Evolutionary conservation across 2,329 filamentous ascomycete genomes (phyloP).

Genomic region (Apiospora malaysiana): DNA sequence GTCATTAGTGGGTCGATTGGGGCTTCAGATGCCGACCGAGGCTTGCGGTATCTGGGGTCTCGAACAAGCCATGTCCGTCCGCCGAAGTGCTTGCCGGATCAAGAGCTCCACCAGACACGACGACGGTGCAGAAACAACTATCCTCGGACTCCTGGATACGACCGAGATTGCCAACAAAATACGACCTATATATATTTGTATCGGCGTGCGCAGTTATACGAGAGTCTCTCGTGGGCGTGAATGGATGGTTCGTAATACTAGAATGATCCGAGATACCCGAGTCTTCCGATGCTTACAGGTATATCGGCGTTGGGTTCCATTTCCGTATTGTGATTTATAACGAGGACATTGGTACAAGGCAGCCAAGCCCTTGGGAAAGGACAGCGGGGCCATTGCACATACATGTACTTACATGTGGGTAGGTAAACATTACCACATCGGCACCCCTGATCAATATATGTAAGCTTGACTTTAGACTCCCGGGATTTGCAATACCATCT

Average conservation of each 20-base stretch:
- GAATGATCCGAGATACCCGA: not conserved
- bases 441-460: not conserved
- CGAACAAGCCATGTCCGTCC: slow-evolving; percentile 16
- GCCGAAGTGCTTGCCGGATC: not conserved
- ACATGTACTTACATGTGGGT: not conserved
- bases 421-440: slow-evolving; percentile 4
- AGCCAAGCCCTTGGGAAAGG: not conserved
- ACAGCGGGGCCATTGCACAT: not conserved
- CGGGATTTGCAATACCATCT: not conserved
- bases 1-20: slow-evolving; percentile 13
- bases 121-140: not conserved
- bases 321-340: not conserved
- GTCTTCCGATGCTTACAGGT: not conserved
- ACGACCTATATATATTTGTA: not conserved
- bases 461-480: not conserved
- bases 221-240: not conserved
- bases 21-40: not conserved
- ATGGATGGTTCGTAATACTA: not conserved
- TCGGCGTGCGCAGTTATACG: not conserved
- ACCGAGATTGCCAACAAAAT: not conserved
- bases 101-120: not conserved
- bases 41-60: slow-evolving; percentile 11
- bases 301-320: not conserved
- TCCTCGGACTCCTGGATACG: not conserved
- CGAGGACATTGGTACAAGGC: not conserved